Evolutionary conservation across 208 protist species (phyloP).

Genomic region (Leishmania aethiopica): DNA sequence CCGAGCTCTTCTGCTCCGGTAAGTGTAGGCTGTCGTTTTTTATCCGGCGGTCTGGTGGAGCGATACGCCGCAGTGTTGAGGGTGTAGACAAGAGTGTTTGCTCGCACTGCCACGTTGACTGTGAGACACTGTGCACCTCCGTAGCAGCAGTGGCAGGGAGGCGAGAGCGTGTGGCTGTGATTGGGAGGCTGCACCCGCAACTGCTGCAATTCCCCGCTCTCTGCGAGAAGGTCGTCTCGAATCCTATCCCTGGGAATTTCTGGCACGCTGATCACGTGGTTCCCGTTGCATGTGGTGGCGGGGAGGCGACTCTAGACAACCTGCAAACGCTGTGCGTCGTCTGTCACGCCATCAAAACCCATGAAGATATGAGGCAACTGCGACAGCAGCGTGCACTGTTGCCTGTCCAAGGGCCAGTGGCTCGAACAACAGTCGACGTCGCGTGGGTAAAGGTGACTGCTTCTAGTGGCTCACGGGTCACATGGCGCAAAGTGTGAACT

Average conservation of each 20-base stretch:
- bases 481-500: not conserved
- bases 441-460: slow-evolving; percentile 4
- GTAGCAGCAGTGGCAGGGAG: slow-evolving; percentile 23
- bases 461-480: slow-evolving; percentile 3
- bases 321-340: slow-evolving; percentile 85
- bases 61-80: slow-evolving; percentile 56
- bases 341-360: slow-evolving; percentile 78
- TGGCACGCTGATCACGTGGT: slow-evolving; percentile 88
- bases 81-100: slow-evolving; percentile 69
- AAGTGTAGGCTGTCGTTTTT: slow-evolving; percentile 65
- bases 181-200: slow-evolving; percentile 57
- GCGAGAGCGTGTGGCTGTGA: slow-evolving; percentile 29
- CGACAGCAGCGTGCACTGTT: not conserved
- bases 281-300: slow-evolving; percentile 68
- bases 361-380: slow-evolving; percentile 37
- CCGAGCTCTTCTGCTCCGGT: slow-evolving; percentile 72
- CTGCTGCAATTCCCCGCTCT: slow-evolving; percentile 61
- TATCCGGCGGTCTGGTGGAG: slow-evolving; percentile 57
- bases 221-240: slow-evolving; percentile 44
- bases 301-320: slow-evolving; percentile 65
- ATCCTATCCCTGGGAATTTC: slow-evolving; percentile 64
- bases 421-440: slow-evolving; percentile 16
- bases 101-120: slow-evolving; percentile 70
- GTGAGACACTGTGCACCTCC: slow-evolving; percentile 45
- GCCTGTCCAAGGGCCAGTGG: not conserved